Percentiles rank a stretch among this genome's conserved stretches.
phyloP scores from a whole-genome alignment of 176 grass and related monocot species.

The Cenchrus fungigraminus region DNA sequence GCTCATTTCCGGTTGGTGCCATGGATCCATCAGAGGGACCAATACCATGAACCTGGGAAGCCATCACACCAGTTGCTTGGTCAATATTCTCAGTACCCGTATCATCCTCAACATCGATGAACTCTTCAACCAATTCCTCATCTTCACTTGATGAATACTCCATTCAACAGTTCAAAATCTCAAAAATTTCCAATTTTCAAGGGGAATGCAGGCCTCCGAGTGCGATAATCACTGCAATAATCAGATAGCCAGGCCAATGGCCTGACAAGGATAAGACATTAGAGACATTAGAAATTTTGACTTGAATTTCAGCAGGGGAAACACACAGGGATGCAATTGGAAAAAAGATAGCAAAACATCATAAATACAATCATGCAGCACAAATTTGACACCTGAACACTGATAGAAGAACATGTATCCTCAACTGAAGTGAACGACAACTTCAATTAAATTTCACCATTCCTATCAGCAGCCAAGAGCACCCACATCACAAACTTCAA shows the following conservation, averaged over 20 bases:
- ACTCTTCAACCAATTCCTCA: conserved; percentile 64
- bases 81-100: conserved; percentile 35
- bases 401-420: conserved; percentile 22
- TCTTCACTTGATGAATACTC: conserved; percentile 91
- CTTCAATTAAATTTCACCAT: conserved; percentile 29
- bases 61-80: conserved; percentile 27
- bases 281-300: not conserved
- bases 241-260: not conserved
- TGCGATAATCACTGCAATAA: conserved; percentile 4
- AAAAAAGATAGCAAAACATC: not conserved
- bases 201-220: not conserved
- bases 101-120: conserved; percentile 65
- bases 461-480: not conserved
- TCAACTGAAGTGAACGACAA: not conserved
- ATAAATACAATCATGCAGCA: not conserved
- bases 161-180: conserved; percentile 47
- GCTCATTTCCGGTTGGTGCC: conserved; percentile 26
- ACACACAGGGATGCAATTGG: not conserved
- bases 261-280: not conserved
- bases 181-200: conserved; percentile 24
- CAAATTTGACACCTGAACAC: not conserved
- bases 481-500: not conserved
- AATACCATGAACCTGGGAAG: conserved; percentile 37
- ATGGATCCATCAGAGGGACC: conserved; percentile 29
- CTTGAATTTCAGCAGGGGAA: not conserved